A percentile compares a stretch with the other conserved stretches of the same genome.
Conservation (phyloP, 305 asterid species). For the Plantago rigida region DNA sequence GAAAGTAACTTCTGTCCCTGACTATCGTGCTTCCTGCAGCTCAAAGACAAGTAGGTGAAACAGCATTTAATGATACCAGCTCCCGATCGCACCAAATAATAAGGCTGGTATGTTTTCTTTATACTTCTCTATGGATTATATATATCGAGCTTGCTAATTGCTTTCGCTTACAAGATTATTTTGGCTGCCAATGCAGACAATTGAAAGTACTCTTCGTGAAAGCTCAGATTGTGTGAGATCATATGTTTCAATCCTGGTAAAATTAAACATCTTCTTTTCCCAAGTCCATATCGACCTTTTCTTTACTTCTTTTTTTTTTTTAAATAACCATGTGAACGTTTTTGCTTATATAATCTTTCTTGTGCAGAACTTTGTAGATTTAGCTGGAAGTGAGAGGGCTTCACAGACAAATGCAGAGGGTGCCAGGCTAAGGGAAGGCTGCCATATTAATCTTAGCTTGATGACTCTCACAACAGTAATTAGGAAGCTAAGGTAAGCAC, state of each 20-base stretch:
- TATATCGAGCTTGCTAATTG: constrained; percentile 4
- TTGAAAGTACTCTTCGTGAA: constrained; percentile 92
- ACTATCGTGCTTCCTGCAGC: constrained; percentile 43
- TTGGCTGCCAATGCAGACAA: constrained; percentile 55
- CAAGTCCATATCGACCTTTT: constrained; percentile 6
- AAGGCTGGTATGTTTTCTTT: constrained; percentile 54
- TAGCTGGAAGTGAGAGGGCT: constrained; percentile 96
- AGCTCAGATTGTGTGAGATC: constrained; percentile 84
- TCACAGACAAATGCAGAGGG: constrained; percentile 95
- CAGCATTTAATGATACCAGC: constrained; percentile 84
- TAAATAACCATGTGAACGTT: neutral
- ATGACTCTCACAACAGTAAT: constrained; percentile 96
- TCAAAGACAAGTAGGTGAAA: constrained; percentile 97
- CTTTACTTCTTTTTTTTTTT: too few species aligned
- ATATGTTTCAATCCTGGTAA: constrained; percentile 90
- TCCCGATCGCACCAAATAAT: constrained; percentile 96
- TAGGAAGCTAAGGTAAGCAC: constrained; percentile 74
- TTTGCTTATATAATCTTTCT: constrained; percentile 7
- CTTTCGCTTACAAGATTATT: constrained; percentile 18
- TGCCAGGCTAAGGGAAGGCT: constrained; percentile 88
- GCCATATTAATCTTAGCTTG: constrained; percentile 92
- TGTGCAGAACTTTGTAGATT: constrained; percentile 86
- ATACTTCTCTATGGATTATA: constrained; percentile 4
- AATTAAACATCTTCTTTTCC: constrained; percentile 10
- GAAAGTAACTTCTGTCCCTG: constrained; percentile 17